Base-by-base conservation (phyloP, 2,329 filamentous ascomycete genomes). In the Ophiostoma ips region DNA sequence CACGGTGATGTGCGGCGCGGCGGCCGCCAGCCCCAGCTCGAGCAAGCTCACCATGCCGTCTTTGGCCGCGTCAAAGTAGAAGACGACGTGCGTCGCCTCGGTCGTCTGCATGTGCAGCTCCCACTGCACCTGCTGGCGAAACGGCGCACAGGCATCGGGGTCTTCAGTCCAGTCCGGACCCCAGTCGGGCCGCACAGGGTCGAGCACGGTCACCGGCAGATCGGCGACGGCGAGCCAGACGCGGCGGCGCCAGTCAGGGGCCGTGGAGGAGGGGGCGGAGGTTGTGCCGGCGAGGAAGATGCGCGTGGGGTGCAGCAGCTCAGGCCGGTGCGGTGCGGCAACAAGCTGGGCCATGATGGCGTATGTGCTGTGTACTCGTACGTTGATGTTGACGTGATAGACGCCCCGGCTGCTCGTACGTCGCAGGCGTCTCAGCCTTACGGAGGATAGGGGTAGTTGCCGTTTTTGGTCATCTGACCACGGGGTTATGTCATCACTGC, bases 231-330 rank as follows among this genome's bases (percentile, higher is more conserved):
- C 60, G 4, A 57, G 48, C 2, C 59, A 61, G 16, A 83, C 60
- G 3, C 57, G 58, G 5, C 63, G 57, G 38, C 78, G 76, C 77
- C 77, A 82, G 58, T 76, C 69, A 11, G 24, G n/a, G 5, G 24
- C 41, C 8, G 2, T 31, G 11, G 4, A 6, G 15, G 8, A 15
- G 9, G 28, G 15, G 15, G 5, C 10, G 11, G 24, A n/a, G n/a
- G 65, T 71, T 18, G 77, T 81, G 35, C 79, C 79, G 0, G 77
- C 76, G 7, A 81, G 70, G 61, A 82, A 83, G 53, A 82, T 55
- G 16, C 68, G 62, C 37, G 38, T 46, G 45, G 50, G 30, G 57
- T 60, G 35, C 30, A 31, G 15, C 40, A 43, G 40, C n/a, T 30
- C 24, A 8, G 24, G 52, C 11, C 40, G 45, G 2, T 49, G 44